Conservation (phyloP, 352 stramenopile genomes). For the Globisporangium rhizosaccharum region DNA sequence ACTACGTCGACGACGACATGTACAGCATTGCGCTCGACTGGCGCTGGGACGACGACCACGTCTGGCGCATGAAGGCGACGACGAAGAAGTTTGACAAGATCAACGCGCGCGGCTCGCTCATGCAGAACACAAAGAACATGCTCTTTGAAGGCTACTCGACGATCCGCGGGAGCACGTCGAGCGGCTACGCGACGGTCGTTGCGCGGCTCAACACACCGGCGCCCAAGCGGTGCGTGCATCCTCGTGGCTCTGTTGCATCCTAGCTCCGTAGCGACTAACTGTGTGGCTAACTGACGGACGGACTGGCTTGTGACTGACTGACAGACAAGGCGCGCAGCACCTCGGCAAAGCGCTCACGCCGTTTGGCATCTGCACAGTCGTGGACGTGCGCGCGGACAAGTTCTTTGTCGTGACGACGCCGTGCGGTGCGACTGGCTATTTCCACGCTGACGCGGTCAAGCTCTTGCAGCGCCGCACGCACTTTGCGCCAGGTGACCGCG, state of each 20-base stretch:
- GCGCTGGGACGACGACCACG: conserved; percentile 85
- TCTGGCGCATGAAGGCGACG: conserved; percentile 87
- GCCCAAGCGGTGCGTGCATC: background rate
- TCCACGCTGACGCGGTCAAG: conserved; percentile 43
- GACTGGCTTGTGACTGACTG: background rate
- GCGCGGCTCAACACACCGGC: conserved; percentile 54
- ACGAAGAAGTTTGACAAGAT: conserved; percentile 89
- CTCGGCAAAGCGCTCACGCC: conserved; percentile 43
- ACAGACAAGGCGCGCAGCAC: conserved; percentile 3
- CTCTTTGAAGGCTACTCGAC: conserved; percentile 78
- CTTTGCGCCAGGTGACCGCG: conserved; percentile 39
- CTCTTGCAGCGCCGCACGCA: conserved; percentile 47
- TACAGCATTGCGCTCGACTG: conserved; percentile 86
- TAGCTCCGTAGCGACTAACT: conserved; percentile 3
- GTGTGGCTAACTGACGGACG: background rate
- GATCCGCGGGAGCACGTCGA: conserved; percentile 48
- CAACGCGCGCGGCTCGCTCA: conserved; percentile 43
- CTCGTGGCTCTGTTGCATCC: background rate
- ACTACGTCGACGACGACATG: conserved; percentile 86
- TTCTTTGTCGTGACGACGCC: conserved; percentile 52
- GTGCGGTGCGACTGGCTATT: conserved; percentile 38
- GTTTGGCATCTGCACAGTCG: conserved; percentile 41
- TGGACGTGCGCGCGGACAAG: conserved; percentile 46
- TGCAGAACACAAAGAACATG: conserved; percentile 77
- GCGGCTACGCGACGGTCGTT: conserved; percentile 37